Evolutionary conservation across 345 rosid genomes (phyloP).

Genomic region (Dimocarpus longan): DNA sequence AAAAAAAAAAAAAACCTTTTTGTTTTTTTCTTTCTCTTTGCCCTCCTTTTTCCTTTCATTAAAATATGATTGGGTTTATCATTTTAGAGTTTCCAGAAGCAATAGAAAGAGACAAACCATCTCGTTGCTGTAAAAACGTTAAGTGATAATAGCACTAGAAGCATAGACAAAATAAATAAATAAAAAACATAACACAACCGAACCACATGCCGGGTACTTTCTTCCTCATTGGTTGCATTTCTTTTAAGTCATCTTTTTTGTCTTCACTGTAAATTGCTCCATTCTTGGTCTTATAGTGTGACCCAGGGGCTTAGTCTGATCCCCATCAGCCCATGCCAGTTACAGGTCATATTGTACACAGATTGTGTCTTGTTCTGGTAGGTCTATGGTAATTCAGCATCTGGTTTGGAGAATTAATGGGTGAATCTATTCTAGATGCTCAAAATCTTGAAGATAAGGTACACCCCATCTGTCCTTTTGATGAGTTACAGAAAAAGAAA

Average conservation of each 20-base stretch:
- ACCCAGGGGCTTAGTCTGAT: constrained; percentile 22
- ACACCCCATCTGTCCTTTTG: constrained; percentile 31
- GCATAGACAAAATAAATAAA: neutral
- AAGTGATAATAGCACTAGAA: constrained; percentile 12
- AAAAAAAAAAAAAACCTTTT: too few species aligned
- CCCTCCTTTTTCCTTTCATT: constrained; percentile 13
- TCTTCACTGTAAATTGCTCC: constrained; percentile 31
- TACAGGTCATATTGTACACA: constrained; percentile 6
- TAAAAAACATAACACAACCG: neutral
- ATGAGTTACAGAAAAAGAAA: constrained; percentile 29
- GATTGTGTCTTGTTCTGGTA: constrained; percentile 25
- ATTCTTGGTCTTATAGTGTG: constrained; percentile 24
- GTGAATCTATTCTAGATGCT: constrained; percentile 55
- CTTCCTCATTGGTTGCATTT: constrained; percentile 26
- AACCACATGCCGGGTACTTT: constrained; percentile 37
- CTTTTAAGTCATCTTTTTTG: constrained; percentile 28
- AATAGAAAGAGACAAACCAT: constrained; percentile 43
- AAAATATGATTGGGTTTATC: constrained; percentile 32
- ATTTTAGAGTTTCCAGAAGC: constrained; percentile 37
- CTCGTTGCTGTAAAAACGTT: constrained; percentile 25
- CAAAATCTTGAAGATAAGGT: constrained; percentile 58
- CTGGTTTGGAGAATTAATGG: constrained; percentile 43
- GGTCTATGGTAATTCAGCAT: constrained; percentile 32
- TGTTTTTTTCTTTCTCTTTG: constrained; percentile 9
- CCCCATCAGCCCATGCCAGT: constrained; percentile 26